Evolutionary conservation across 805 yeast genomes (phyloP).

Genomic region (Metschnikowia lunata): DNA sequence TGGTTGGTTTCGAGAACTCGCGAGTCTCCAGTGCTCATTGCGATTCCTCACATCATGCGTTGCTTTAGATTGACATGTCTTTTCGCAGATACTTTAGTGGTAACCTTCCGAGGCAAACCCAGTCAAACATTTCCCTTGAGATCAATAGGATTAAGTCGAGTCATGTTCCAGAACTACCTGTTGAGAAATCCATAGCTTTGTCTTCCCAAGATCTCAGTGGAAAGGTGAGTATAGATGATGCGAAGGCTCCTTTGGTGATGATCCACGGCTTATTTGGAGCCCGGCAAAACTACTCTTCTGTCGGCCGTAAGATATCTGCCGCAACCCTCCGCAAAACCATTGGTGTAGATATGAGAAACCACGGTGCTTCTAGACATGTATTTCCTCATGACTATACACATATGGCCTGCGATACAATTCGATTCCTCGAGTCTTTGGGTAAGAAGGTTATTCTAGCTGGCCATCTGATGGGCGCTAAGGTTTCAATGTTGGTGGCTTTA

Average conservation of each 20-base stretch:
- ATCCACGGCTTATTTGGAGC: conserved; percentile 57
- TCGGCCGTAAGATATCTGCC: conserved; percentile 33
- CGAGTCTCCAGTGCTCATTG: no score
- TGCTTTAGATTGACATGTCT: not conserved
- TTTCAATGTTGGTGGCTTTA: conserved; percentile 45
- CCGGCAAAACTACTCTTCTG: conserved; percentile 37
- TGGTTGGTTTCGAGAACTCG: no score
- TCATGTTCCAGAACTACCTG: conserved; percentile 5
- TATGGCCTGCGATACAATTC: conserved; percentile 40
- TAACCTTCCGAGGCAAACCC: no score
- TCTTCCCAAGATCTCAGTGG: conserved; percentile 8
- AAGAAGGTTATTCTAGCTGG: conserved; percentile 35
- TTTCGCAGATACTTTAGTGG: conserved; percentile 2
- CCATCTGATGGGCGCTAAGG: conserved; percentile 61
- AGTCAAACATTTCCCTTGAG: not conserved
- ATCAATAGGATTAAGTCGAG: not conserved
- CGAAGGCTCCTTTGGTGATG: conserved; percentile 36
- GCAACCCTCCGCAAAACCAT: conserved; percentile 30
- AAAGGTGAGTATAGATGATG: conserved; percentile 5
- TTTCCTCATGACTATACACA: conserved; percentile 42
- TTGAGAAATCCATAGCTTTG: conserved; percentile 1
- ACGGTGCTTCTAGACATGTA: conserved; percentile 46
- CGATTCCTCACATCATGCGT: no score
- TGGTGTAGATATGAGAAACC: conserved; percentile 52
- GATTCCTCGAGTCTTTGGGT: conserved; percentile 25